Conservation (phyloP, 345 rosid genomes). For the Lepidium didymum region DNA sequence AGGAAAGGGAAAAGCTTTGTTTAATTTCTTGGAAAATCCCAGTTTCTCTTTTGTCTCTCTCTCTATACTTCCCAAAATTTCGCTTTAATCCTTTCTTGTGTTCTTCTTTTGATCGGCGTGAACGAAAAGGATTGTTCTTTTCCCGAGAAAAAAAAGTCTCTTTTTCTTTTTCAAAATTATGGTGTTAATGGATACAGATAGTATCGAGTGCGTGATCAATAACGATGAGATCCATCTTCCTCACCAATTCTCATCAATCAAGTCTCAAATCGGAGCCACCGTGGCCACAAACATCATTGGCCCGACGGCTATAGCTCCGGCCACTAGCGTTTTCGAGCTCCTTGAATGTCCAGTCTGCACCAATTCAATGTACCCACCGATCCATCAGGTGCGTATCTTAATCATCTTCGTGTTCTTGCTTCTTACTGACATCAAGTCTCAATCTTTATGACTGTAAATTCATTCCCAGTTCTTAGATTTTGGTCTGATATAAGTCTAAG, state of each 20-base stretch:
- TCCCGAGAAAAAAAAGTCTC: too few relatives aligned
- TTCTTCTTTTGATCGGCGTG: neutral
- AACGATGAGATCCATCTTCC: neutral
- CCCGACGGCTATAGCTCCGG: neutral
- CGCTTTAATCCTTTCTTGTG: neutral
- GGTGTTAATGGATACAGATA: neutral
- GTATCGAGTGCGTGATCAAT: neutral
- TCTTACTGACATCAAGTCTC: neutral
- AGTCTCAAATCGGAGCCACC: neutral
- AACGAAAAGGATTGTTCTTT: neutral
- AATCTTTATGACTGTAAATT: neutral
- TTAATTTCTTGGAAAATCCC: constrained; percentile 26
- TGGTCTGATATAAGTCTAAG: neutral
- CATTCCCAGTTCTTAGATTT: neutral
- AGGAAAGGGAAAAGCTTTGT: constrained; percentile 6
- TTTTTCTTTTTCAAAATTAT: neutral
- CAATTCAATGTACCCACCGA: constrained; percentile 91
- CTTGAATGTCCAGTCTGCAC: constrained; percentile 93
- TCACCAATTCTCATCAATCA: neutral
- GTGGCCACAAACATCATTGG: neutral
- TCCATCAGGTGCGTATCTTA: constrained; percentile 57
- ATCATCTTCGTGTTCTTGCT: neutral
- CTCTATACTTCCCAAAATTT: neutral
- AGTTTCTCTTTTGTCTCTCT: neutral
- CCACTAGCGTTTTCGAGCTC: constrained; percentile 59